A percentile compares a stretch with the other conserved stretches of the same genome.
phyloP scores from a whole-genome alignment of 352 stramenopile species.

The Phytophthora pseudosyringae region DNA sequence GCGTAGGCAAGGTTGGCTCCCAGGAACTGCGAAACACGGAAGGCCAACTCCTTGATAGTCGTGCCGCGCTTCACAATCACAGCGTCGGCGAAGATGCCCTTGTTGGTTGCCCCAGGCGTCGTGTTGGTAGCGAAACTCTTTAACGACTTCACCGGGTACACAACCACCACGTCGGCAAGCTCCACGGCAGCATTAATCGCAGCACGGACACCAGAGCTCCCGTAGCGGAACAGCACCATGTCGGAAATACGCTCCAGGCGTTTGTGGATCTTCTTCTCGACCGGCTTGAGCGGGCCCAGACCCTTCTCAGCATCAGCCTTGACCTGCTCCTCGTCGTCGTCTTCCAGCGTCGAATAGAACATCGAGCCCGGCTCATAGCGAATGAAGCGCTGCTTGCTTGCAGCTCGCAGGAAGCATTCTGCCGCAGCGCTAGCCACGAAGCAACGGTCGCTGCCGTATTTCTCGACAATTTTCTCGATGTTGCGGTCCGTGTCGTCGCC shows the following conservation, averaged over 20 bases:
- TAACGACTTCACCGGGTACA: slow-evolving; percentile 88
- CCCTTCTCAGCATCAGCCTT: slow-evolving; percentile 33
- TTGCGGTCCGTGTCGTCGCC: slow-evolving; percentile 87
- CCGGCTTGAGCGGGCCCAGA: slow-evolving; percentile 57
- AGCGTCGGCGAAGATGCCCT: slow-evolving; percentile 80
- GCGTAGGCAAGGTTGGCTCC: slow-evolving; percentile 82
- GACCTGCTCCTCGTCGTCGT: slow-evolving; percentile 54
- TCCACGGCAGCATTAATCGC: slow-evolving; percentile 90
- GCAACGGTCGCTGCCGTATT: slow-evolving; percentile 87
- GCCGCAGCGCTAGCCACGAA: slow-evolving; percentile 89
- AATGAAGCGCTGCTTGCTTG: slow-evolving; percentile 80
- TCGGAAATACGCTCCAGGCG: slow-evolving; percentile 89
- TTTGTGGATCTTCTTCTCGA: slow-evolving; percentile 82
- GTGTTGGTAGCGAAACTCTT: slow-evolving; percentile 84
- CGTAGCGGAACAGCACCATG: slow-evolving; percentile 92
- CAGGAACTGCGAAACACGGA: slow-evolving; percentile 70
- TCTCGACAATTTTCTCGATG: slow-evolving; percentile 89
- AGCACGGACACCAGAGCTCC: slow-evolving; percentile 81
- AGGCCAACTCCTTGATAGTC: slow-evolving; percentile 81
- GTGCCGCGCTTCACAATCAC: slow-evolving; percentile 78
- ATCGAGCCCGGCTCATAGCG: slow-evolving; percentile 87
- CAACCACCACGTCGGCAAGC: slow-evolving; percentile 80
- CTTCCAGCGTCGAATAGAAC: slow-evolving; percentile 81
- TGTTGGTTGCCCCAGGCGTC: slow-evolving; percentile 42
- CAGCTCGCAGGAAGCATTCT: slow-evolving; percentile 83